Conservation (phyloP, 805 yeast species). For the Ogataea pini region DNA sequence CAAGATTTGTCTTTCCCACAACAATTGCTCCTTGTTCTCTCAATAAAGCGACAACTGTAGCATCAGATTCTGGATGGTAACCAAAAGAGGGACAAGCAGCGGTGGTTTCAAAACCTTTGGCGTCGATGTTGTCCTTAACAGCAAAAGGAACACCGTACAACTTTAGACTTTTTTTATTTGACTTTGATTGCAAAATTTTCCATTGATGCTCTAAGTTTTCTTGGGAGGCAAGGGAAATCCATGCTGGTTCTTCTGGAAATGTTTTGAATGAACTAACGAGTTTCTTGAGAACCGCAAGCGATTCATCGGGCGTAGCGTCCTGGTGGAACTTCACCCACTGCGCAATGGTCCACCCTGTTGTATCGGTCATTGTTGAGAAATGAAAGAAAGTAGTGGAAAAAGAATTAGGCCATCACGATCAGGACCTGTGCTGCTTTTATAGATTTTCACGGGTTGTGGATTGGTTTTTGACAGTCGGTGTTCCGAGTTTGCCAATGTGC, state of each 20-base stretch:
- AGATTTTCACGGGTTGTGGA: neutral
- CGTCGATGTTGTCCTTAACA: constrained; percentile 93
- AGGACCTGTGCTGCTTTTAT: constrained; percentile 5
- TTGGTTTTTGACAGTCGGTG: neutral
- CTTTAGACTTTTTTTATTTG: constrained; percentile 55
- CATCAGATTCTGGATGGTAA: constrained; percentile 68
- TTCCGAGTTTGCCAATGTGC: neutral
- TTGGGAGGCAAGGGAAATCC: constrained; percentile 77
- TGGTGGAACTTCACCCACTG: constrained; percentile 78
- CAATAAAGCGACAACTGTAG: constrained; percentile 72
- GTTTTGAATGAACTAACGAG: constrained; percentile 49
- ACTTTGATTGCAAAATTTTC: constrained; percentile 65
- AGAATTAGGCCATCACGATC: neutral
- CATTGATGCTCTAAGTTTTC: constrained; percentile 76
- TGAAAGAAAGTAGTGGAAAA: neutral
- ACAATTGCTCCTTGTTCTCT: constrained; percentile 90
- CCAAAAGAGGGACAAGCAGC: constrained; percentile 92
- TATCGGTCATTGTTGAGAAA: neutral
- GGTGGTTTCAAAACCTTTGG: constrained; percentile 76
- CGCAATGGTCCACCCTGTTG: constrained; percentile 73
- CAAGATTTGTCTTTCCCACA: constrained; percentile 91
- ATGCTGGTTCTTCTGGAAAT: constrained; percentile 73
- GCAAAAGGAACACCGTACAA: constrained; percentile 95
- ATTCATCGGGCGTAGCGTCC: constrained; percentile 59
- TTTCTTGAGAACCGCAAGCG: constrained; percentile 48